Base-by-base conservation (phyloP, 2,329 filamentous ascomycete genomes). In the Tolypocladium paradoxum region DNA sequence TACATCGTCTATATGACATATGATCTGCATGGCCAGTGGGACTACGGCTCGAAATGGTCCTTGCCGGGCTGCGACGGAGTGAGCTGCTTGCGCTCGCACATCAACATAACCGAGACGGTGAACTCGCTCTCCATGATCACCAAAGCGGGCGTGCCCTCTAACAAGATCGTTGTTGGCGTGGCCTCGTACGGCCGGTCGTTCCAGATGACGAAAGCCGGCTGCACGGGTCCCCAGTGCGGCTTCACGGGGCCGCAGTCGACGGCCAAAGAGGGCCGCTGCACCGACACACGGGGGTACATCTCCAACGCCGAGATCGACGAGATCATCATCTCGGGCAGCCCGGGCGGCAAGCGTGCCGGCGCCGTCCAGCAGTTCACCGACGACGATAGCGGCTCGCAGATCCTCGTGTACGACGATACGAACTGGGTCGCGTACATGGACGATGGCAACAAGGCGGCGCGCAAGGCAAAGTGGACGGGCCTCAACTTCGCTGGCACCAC, bases 1-100 rank as follows among this genome's bases (percentile, higher is more conserved):
- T 70, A 71, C 38, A 63, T 70, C 14, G 58, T 70, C 14, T 69
- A 61, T 31, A 70, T 69, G 64, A 67, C 66, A 18, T 70, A 69
- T 16, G 66, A 70, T 46, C 52, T 69, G 0, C 66, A 69, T n/a
- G 67, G 66, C 2, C 60, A 67, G 53, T 67, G 62, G 70, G 67
- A 35, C 34, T 35, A 35, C 14, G 68, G 40, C 54, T 56, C 18
- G n/a, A n/a, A 48, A 20, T 20, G 53, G 53, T 70, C 47, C 37
- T 54, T 6, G 62, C 53, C 36, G 51, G 63, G 62, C 5, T 70
- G 66, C 33, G 33, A 24, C 0, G 53, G 47, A 6, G 68, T 65
- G 5, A 68, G 66, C 51, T 71, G 67, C 52, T 62, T 73, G 0
- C 61, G 66, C 6, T 64, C 60, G 1, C 68, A 71, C 20, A 54